Evolutionary conservation across 768 basidiomycete species (phyloP).

Genomic region (Phlegmacium glaucopus): DNA sequence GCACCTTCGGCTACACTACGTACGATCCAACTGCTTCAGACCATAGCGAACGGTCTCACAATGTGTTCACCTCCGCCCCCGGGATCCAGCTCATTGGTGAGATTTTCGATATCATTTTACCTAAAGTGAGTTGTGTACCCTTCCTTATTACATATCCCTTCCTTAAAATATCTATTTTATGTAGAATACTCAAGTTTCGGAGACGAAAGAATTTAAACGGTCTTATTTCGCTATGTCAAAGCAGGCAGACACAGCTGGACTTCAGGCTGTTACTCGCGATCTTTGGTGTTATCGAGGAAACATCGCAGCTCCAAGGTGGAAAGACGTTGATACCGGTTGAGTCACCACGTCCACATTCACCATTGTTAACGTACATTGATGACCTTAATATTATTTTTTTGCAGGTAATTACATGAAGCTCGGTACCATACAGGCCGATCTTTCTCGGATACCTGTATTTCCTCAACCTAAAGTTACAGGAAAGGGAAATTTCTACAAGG

Average conservation of each 20-base stretch:
- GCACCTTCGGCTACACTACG: slow-evolving; percentile 33
- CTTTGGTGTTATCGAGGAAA: slow-evolving; percentile 26
- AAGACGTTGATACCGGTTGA: slow-evolving; percentile 24
- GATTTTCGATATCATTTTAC: slow-evolving; percentile 40
- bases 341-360: neutral
- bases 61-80: slow-evolving; percentile 30
- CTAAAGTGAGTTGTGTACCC: slow-evolving; percentile 27
- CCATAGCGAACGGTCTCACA: slow-evolving; percentile 33
- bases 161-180: neutral
- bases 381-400: neutral
- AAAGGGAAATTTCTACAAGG: slow-evolving; percentile 23
- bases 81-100: slow-evolving; percentile 37
- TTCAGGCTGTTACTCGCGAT: slow-evolving; percentile 12
- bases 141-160: neutral
- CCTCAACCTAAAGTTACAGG: slow-evolving; percentile 11
- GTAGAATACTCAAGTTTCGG: slow-evolving; percentile 43
- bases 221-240: slow-evolving; percentile 27
- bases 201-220: slow-evolving; percentile 41
- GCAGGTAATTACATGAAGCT: slow-evolving; percentile 25
- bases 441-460: slow-evolving; percentile 17
- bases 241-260: slow-evolving; percentile 19
- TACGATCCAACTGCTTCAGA: slow-evolving; percentile 35
- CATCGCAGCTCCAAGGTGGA: slow-evolving; percentile 22
- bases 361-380: neutral
- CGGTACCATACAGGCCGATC: slow-evolving; percentile 26